Evolutionary conservation across 1,139 yeast species (phyloP).

Genomic region (Debaryomycetaceae sp.): DNA sequence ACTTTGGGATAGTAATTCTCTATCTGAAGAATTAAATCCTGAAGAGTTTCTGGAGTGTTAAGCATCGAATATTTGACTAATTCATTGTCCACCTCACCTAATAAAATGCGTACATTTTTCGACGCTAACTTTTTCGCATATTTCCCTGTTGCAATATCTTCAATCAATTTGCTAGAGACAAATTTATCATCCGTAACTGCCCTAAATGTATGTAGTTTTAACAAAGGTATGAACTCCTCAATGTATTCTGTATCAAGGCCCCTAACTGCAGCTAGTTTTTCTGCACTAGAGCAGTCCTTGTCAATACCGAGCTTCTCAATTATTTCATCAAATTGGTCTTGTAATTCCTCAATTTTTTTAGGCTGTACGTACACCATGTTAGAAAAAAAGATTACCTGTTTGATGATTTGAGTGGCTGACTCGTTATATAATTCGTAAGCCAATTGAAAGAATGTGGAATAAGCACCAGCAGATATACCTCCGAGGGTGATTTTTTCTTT

Average conservation of each 20-base stretch:
- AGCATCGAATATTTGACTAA: conserved; percentile 24
- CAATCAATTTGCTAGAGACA: conserved; percentile 20
- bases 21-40: conserved; percentile 22
- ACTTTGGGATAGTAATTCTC: conserved; percentile 31
- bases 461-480: conserved; percentile 19
- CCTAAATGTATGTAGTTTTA: conserved; percentile 33
- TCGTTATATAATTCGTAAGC: conserved; percentile 17
- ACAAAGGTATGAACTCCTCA: conserved; percentile 22
- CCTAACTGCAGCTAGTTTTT: conserved; percentile 18
- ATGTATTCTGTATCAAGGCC: conserved; percentile 15
- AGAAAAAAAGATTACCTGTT: conserved; percentile 29
- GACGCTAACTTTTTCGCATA: conserved; percentile 21
- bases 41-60: conserved; percentile 25
- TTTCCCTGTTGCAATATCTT: conserved; percentile 28
- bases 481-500: conserved; percentile 7
- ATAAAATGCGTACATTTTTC: conserved; percentile 21
- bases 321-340: conserved; percentile 33
- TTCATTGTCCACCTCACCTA: conserved; percentile 37
- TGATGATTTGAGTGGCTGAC: conserved; percentile 28
- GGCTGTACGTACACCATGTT: conserved; percentile 33
- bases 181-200: conserved; percentile 36
- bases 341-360: conserved; percentile 26
- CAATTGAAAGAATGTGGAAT: conserved; percentile 29
- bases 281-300: conserved; percentile 4
- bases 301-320: conserved; percentile 12